Base-by-base conservation (phyloP, 2,329 filamentous ascomycete genomes). In the Aspergillus floridensis region DNA sequence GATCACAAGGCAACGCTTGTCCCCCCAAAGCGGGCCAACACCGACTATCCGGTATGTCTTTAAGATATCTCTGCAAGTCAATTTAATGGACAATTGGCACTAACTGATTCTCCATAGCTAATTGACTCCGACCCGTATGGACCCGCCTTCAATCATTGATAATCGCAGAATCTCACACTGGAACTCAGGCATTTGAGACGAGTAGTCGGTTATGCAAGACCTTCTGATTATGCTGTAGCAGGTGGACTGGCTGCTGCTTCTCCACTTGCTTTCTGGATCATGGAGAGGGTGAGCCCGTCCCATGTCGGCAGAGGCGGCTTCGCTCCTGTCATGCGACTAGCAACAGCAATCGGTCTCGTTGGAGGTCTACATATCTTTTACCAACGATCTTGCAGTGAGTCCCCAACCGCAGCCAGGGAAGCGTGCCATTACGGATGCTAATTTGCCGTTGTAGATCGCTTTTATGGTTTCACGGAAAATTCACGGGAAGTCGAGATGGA, bases 71-170 rank as follows among this genome's bases (percentile, higher is more conserved):
- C 24, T 6, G 32, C 11, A n/a, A 46, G 22, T 55, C 14, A 11
- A 14, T 16, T 49, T 12, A 22, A 19, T 5, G 51, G 49, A 32
- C 38, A 16, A 16, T 51, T 49, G 46, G 56, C 60, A 68, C 69
- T 67, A 65, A 68, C 59, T 64, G 58, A 48, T 57, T 47, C 72
- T 56, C 66, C 65, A 67, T 80, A 99, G 95, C 90, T 98, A 81
- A 98, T 99, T 79, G 95, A 99, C 83, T 96, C 91, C 82, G 95
- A 99, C 80, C 95, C 95, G 93, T 97, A 93, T 75, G 88, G 21
- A 53, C 44, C 41, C 31, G 47, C 49, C 24, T 65, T 51, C 14
- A 60, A 65, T n/a, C 19, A 19, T n/a, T 35, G 24, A 22, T 53
- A 19, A 31, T 52, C 51, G 16, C 5, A 41, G 21, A 16, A 50